phyloP scores from a whole-genome alignment of 805 yeast genomes.

The Lachancea mirantina region DNA sequence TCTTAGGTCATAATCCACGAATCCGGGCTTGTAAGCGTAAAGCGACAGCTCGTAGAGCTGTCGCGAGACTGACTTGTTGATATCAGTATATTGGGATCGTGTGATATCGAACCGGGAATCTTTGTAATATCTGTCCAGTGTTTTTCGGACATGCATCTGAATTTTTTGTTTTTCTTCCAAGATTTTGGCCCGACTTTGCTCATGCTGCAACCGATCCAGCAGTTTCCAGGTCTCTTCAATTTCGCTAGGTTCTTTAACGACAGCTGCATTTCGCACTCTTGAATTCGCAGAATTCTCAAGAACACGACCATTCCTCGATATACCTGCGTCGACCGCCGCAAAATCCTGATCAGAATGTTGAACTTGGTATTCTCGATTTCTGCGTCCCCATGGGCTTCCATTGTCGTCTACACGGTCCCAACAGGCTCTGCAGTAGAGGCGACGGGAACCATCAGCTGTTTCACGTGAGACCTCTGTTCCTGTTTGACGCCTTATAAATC shows the following conservation, averaged over 20 bases:
- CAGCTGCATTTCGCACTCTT: neutral
- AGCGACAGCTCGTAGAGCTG: constrained; percentile 40
- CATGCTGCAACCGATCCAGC: constrained; percentile 2
- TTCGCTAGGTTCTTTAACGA: constrained; percentile 3
- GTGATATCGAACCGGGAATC: constrained; percentile 23
- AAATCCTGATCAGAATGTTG: no score
- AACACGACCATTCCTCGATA: no score
- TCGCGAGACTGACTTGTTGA: constrained; percentile 59
- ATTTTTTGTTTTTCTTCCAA: constrained; percentile 46
- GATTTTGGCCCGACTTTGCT: neutral
- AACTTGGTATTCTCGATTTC: no score
- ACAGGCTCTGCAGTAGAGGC: no score
- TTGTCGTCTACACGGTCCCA: no score
- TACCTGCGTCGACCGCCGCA: no score
- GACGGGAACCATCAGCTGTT: no score
- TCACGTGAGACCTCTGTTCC: no score
- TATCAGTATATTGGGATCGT: constrained; percentile 44
- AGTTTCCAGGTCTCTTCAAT: constrained; percentile 7
- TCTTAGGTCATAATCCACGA: constrained; percentile 13
- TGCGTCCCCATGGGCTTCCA: no score
- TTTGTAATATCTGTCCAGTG: constrained; percentile 43
- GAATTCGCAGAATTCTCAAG: neutral
- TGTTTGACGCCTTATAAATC: no score
- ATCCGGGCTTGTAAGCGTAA: constrained; percentile 11
- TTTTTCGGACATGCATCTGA: constrained; percentile 50